Evolutionary conservation across 2,329 filamentous ascomycete species (phyloP).

Genomic region (Microcera coccophila): DNA sequence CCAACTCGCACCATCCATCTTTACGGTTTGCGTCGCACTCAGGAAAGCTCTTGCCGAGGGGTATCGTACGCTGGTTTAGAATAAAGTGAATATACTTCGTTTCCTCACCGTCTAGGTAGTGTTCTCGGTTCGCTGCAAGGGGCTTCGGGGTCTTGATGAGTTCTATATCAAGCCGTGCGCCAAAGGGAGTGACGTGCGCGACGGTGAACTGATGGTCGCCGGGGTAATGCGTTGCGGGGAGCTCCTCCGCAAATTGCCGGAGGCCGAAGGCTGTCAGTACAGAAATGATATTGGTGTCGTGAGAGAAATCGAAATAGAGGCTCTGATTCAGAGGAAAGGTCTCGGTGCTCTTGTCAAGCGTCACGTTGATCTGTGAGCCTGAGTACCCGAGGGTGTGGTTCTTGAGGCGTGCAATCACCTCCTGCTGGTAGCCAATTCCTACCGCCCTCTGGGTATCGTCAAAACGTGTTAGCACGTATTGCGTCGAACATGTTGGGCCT

Average conservation of each 20-base stretch:
- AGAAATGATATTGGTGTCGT: slow-evolving; percentile 70
- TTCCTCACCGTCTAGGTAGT: slow-evolving; percentile 49
- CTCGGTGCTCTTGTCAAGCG: slow-evolving; percentile 60
- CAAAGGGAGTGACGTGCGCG: slow-evolving; percentile 67
- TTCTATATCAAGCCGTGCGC: slow-evolving; percentile 69
- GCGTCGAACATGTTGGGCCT: no score
- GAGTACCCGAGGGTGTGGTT: slow-evolving; percentile 61
- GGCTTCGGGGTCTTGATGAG: slow-evolving; percentile 65
- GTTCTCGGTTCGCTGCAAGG: slow-evolving; percentile 51
- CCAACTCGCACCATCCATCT: slow-evolving; percentile 75
- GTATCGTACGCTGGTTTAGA: slow-evolving; percentile 69
- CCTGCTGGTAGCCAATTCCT: slow-evolving; percentile 70
- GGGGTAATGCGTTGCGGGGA: slow-evolving; percentile 54
- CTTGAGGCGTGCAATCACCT: slow-evolving; percentile 65
- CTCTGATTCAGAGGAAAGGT: slow-evolving; percentile 73
- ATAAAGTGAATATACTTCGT: slow-evolving; percentile 72
- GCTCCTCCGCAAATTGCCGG: slow-evolving; percentile 59
- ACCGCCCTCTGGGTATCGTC: slow-evolving; percentile 52
- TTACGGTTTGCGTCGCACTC: slow-evolving; percentile 59
- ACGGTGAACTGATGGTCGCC: slow-evolving; percentile 61
- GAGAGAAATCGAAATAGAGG: slow-evolving; percentile 73
- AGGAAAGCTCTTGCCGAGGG: slow-evolving; percentile 61
- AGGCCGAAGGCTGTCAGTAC: slow-evolving; percentile 71
- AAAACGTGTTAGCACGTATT: neutral
- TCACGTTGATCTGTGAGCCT: slow-evolving; percentile 62